A percentile compares a stretch with the other conserved stretches of the same genome.
phyloP scores from a whole-genome alignment of 2,329 filamentous ascomycete genomes.

The Botrytis fragariae region DNA sequence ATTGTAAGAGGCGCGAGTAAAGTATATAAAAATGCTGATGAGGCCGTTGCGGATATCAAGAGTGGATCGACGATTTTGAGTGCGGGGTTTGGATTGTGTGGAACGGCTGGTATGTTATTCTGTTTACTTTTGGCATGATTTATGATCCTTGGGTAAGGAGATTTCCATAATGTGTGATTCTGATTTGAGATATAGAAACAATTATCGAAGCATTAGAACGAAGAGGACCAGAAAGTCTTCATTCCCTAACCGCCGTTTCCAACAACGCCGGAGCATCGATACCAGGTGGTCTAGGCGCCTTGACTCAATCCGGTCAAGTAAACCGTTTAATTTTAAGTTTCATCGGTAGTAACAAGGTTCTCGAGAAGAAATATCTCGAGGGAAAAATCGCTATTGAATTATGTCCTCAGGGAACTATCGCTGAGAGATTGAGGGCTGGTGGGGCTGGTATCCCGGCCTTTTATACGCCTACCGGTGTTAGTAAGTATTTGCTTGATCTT shows the following conservation, averaged over 20 bases:
- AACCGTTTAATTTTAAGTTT: constrained; percentile 71
- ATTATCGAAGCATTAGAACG: constrained; percentile 65
- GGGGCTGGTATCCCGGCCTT: constrained; percentile 77
- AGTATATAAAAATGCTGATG: constrained; percentile 24
- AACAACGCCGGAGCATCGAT: constrained; percentile 75
- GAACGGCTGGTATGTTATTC: constrained; percentile 4
- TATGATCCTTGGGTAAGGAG: neutral
- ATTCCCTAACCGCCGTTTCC: constrained; percentile 68
- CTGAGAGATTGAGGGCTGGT: constrained; percentile 67
- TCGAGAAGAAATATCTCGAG: constrained; percentile 70
- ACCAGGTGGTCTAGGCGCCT: constrained; percentile 62
- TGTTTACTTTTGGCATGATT: no score
- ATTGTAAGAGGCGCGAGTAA: constrained; percentile 23
- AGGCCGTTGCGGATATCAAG: constrained; percentile 24
- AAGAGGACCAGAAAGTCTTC: constrained; percentile 52
- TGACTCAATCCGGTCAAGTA: constrained; percentile 67
- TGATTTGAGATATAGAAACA: constrained; percentile 50
- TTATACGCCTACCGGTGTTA: constrained; percentile 70
- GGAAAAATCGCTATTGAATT: constrained; percentile 73
- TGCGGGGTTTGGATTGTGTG: constrained; percentile 62
- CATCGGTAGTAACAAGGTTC: constrained; percentile 71
- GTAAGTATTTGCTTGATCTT: constrained; percentile 42
- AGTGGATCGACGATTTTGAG: constrained; percentile 69
- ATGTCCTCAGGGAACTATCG: constrained; percentile 71
- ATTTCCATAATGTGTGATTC: neutral